Evolutionary conservation across 1,284 basidiomycete species (phyloP).

Genomic region (Sanghuangporus weigelae): DNA sequence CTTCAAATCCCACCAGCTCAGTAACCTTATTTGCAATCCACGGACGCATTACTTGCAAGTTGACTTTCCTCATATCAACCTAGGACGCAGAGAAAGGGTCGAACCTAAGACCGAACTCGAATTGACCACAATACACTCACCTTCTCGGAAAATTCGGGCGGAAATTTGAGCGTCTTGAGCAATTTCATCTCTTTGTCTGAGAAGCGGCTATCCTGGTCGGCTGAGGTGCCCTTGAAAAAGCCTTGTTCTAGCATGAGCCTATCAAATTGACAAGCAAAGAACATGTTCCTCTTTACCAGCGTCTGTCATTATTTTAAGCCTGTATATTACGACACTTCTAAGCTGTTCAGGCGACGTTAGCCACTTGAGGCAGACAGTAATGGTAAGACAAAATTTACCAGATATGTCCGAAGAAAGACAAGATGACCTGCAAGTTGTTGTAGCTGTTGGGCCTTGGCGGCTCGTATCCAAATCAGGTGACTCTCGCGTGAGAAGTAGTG

Average conservation of each 20-base stretch:
- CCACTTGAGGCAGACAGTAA: too few relatives aligned
- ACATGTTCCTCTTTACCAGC: conserved; percentile 10
- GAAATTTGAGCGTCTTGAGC: conserved; percentile 87
- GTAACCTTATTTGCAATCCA: conserved; percentile 93
- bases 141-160: conserved; percentile 85
- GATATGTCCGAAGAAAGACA: too few relatives aligned
- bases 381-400: too few relatives aligned
- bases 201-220: conserved; percentile 85
- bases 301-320: conserved; percentile 5
- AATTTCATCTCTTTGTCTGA: conserved; percentile 92
- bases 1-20: conserved; percentile 89
- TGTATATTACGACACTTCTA: too few relatives aligned
- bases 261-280: conserved; percentile 1
- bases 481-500: too few relatives aligned
- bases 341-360: too few relatives aligned
- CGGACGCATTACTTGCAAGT: conserved; percentile 81
- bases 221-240: conserved; percentile 84
- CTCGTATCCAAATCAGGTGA: too few relatives aligned
- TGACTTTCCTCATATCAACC: conserved; percentile 96
- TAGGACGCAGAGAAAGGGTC: conserved; percentile 25
- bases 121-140: conserved; percentile 31
- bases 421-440: too few relatives aligned
- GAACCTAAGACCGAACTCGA: background rate
- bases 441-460: too few relatives aligned
- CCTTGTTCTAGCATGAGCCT: conserved; percentile 35